phyloP scores from a whole-genome alignment of 371 early-diverging fungal species.

The Mucor sp. region DNA sequence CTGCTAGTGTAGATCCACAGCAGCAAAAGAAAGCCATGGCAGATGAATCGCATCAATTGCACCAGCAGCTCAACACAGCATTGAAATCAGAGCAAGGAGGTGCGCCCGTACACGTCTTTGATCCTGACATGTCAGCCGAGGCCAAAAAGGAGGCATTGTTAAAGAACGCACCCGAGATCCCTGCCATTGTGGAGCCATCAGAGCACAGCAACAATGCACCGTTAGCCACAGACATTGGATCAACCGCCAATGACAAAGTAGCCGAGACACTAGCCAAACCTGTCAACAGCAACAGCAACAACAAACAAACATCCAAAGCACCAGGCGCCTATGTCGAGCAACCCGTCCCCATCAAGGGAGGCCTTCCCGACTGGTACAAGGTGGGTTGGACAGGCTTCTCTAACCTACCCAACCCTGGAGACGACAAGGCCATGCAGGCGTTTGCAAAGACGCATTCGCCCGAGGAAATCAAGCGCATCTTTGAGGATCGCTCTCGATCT shows the following conservation, averaged over 20 bases:
- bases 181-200: neutral
- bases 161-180: neutral
- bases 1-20: neutral
- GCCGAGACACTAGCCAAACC: neutral
- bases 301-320: neutral
- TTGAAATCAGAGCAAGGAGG: slow-evolving; percentile 12
- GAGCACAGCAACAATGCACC: too few species aligned
- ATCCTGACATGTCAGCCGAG: slow-evolving; percentile 30
- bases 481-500: slow-evolving; percentile 23
- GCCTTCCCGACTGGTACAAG: slow-evolving; percentile 28
- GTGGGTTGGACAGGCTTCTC: slow-evolving; percentile 51
- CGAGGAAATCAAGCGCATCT: slow-evolving; percentile 30
- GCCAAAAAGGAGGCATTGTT: slow-evolving; percentile 23
- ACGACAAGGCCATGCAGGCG: slow-evolving; percentile 32
- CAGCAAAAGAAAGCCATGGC: neutral
- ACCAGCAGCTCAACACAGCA: slow-evolving; percentile 14
- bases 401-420: slow-evolving; percentile 47
- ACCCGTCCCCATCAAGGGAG: slow-evolving; percentile 10
- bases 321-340: slow-evolving; percentile 17
- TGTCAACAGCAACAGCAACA: neutral
- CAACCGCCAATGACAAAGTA: slow-evolving; percentile 3
- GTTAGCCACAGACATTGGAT: neutral
- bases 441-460: slow-evolving; percentile 18
- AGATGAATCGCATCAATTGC: slow-evolving; percentile 21
- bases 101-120: slow-evolving; percentile 23